Evolutionary conservation across 768 basidiomycete genomes (phyloP), one percentile per base, ranked within the genome.

Genomic region (Boletus bicolor): DNA sequence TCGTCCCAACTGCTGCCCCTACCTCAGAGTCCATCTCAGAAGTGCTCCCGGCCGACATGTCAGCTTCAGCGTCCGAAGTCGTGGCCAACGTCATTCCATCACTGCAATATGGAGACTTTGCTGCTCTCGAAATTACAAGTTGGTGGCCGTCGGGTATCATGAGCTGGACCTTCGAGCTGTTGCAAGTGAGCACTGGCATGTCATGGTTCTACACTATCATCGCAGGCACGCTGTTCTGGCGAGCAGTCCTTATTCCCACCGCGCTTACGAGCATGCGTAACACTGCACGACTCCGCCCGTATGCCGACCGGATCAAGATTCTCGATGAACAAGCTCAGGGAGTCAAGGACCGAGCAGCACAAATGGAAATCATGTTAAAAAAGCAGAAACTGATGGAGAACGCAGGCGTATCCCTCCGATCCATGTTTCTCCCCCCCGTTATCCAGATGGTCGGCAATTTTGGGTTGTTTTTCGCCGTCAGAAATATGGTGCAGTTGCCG

Each of bases 171-270:
- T 74, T 89, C 47, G 90, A 93, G 68, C 58, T 83, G 46, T 69
- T 91, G 51, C 83, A 92, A 59, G 84, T 91, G 49, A 71, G 77
- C 46, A 82, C 83, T 0, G 86, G 84, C 37, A 71, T 93, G 56
- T 86, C 88, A 0, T 94, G 93, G 91, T 89, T 89, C 75, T 83
- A 85, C 78, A 87, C 91, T 46, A 89, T 94, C 71, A 72, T 92
- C 43, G 75, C 73, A 5, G 83, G 84, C 30, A 82, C 85, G 28
- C 52, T 86, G 11, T 64, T 84, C 65, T 83, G 87, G 76, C 84
- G 87, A 21, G 47, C 80, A 19, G 44, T 79, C 47, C 76, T 89
- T 44, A 68, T 91, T 49, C 89, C 89, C 2, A 73, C 87, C 61
- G 73, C 80, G 26, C 72, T 91, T 47, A 74, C 75, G 51, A 78